Conservation (phyloP, 805 yeast genomes). For the Priceomyces haplophilus region DNA sequence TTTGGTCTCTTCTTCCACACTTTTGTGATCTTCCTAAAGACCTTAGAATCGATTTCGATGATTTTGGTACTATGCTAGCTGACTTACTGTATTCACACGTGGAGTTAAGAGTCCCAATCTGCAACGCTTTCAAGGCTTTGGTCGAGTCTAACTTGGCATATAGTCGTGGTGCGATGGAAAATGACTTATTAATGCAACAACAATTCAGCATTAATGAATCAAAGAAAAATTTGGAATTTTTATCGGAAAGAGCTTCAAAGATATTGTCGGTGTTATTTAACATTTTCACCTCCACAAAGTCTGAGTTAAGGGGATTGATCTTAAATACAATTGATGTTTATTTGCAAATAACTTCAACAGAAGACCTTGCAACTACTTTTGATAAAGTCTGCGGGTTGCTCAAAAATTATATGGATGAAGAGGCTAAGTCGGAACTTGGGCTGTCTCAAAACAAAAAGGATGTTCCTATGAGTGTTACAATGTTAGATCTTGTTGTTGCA, state of each 20-base stretch:
- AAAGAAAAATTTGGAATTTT: slow-evolving; percentile 53
- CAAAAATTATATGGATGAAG: slow-evolving; percentile 69
- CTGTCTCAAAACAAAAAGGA: slow-evolving; percentile 28
- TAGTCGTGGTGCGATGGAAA: slow-evolving; percentile 54
- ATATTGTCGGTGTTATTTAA: slow-evolving; percentile 85
- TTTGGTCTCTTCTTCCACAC: slow-evolving; percentile 87
- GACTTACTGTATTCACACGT: slow-evolving; percentile 70
- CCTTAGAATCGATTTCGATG: slow-evolving; percentile 59
- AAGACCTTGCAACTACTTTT: slow-evolving; percentile 72
- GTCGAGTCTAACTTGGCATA: slow-evolving; percentile 74
- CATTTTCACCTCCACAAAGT: slow-evolving; percentile 84
- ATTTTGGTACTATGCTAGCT: slow-evolving; percentile 78
- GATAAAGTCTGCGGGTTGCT: slow-evolving; percentile 80
- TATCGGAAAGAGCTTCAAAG: slow-evolving; percentile 67
- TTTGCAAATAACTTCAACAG: slow-evolving; percentile 62
- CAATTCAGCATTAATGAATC: slow-evolving; percentile 59
- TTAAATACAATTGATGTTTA: slow-evolving; percentile 84
- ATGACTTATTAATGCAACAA: slow-evolving; percentile 56
- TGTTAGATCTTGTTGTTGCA: slow-evolving; percentile 87
- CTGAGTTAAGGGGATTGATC: slow-evolving; percentile 79
- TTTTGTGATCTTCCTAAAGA: slow-evolving; percentile 87
- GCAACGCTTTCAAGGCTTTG: slow-evolving; percentile 73
- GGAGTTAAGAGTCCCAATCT: slow-evolving; percentile 73
- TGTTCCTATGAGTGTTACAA: slow-evolving; percentile 65
- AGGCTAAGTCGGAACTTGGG: slow-evolving; percentile 21